Evolutionary conservation across 2,329 filamentous ascomycete genomes (phyloP).

Genomic region (Epichloe amarillans): DNA sequence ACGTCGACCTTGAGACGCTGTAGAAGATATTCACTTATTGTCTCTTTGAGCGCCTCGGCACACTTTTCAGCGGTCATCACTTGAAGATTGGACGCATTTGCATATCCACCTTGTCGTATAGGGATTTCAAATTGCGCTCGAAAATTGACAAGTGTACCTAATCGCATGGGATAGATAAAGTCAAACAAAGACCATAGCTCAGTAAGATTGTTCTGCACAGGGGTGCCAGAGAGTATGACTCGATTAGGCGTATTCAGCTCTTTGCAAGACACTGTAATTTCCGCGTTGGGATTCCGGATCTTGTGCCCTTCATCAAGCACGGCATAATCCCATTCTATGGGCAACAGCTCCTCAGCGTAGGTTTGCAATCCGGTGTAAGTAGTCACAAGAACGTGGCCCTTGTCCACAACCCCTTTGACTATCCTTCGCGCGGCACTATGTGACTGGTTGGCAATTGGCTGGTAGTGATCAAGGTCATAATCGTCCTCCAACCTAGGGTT

Average conservation of each 20-base stretch:
- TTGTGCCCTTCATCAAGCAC: slow-evolving; percentile 96
- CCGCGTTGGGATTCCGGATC: slow-evolving; percentile 90
- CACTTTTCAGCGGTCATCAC: slow-evolving; percentile 91
- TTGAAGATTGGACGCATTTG: slow-evolving; percentile 85
- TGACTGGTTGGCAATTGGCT: slow-evolving; percentile 20
- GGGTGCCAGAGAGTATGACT: slow-evolving; percentile 87
- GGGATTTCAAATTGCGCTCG: slow-evolving; percentile 86
- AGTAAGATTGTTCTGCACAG: slow-evolving; percentile 91
- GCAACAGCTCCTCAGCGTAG: slow-evolving; percentile 70
- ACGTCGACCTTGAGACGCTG: slow-evolving; percentile 91
- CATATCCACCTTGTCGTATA: slow-evolving; percentile 85
- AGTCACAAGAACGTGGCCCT: slow-evolving; percentile 88
- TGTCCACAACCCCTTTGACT: slow-evolving; percentile 64
- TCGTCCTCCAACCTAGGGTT: slow-evolving; percentile 54
- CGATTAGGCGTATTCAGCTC: slow-evolving; percentile 81
- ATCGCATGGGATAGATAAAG: slow-evolving; percentile 90
- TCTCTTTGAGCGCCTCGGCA: slow-evolving; percentile 83
- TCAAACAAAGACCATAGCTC: slow-evolving; percentile 97
- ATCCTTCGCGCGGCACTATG: slow-evolving; percentile 60
- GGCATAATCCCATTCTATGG: slow-evolving; percentile 82
- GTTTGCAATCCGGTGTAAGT: slow-evolving; percentile 94
- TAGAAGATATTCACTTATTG: slow-evolving; percentile 84
- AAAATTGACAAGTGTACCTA: slow-evolving; percentile 86
- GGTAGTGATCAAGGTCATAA: slow-evolving; percentile 32
- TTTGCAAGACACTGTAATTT: slow-evolving; percentile 91